Percentiles rank a stretch among this genome's conserved stretches.
Conservation (phyloP, 2,329 filamentous ascomycete genomes). For the Plenodomus tracheiphilus region DNA sequence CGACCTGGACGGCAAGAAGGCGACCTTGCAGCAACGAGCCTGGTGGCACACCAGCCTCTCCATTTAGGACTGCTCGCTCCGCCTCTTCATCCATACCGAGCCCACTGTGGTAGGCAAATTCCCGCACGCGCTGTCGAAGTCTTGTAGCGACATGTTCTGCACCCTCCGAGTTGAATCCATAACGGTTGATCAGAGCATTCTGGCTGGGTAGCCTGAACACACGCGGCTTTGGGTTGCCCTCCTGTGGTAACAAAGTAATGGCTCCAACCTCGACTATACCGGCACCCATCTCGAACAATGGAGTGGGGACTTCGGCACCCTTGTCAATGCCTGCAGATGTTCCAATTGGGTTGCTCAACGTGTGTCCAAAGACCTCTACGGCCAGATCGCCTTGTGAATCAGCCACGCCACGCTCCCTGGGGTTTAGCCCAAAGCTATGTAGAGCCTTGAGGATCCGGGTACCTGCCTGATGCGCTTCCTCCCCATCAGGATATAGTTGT, state of each 20-base stretch:
- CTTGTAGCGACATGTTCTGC: conserved; percentile 83
- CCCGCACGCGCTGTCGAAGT: conserved; percentile 74
- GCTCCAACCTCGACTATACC: conserved; percentile 91
- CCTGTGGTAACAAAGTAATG: conserved; percentile 82
- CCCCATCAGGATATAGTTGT: conserved; percentile 71
- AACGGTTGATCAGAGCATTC: conserved; percentile 90
- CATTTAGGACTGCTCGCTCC: conserved; percentile 75
- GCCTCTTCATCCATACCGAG: conserved; percentile 64
- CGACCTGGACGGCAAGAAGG: conserved; percentile 86
- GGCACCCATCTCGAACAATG: conserved; percentile 81
- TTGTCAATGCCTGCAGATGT: conserved; percentile 98
- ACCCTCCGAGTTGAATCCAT: conserved; percentile 90
- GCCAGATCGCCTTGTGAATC: conserved; percentile 58
- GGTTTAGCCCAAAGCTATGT: conserved; percentile 75
- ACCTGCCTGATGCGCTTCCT: conserved; percentile 87
- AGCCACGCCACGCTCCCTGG: conserved; percentile 73
- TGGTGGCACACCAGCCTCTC: conserved; percentile 74
- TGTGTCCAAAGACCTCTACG: conserved; percentile 74
- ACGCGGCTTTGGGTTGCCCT: conserved; percentile 83
- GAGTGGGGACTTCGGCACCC: conserved; percentile 83
- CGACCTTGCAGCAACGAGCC: conserved; percentile 78
- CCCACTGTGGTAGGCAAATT: conserved; percentile 73
- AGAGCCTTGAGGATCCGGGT: conserved; percentile 72
- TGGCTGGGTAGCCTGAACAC: conserved; percentile 85
- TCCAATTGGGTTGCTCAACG: conserved; percentile 81